A percentile compares a stretch with the other conserved stretches of the same genome.
phyloP scores from a whole-genome alignment of 305 asterid genomes.

The Lippia alba region DNA sequence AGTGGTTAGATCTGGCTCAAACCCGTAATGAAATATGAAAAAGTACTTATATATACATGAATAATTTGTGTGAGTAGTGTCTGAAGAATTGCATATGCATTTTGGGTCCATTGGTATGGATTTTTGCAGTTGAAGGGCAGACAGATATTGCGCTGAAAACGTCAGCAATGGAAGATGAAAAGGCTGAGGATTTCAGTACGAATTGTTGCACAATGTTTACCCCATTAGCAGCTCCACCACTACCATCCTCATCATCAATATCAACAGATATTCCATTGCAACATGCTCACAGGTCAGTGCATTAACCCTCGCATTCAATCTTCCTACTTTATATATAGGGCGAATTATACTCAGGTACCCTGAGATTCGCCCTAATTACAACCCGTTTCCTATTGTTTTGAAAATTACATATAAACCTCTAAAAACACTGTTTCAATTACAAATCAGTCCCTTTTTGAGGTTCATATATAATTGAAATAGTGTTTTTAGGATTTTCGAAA shows the following conservation, averaged over 20 bases:
- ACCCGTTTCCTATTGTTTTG: too few relatives aligned
- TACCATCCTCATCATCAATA: constrained; percentile 38
- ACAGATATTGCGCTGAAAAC: constrained; percentile 42
- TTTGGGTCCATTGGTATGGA: constrained; percentile 5
- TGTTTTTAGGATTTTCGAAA: too few relatives aligned
- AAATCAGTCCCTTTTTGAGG: too few relatives aligned
- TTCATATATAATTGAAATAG: too few relatives aligned
- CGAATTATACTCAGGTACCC: too few relatives aligned
- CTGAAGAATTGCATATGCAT: constrained; percentile 24
- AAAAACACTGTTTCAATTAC: too few relatives aligned
- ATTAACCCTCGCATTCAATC: not conserved
- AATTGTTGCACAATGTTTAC: not conserved
- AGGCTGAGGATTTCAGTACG: not conserved
- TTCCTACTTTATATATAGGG: too few relatives aligned
- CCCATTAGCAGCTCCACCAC: constrained; percentile 15
- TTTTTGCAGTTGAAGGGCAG: constrained; percentile 43
- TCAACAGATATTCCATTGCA: constrained; percentile 42
- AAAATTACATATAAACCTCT: too few relatives aligned
- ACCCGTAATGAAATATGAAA: too few relatives aligned
- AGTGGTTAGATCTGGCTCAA: too few relatives aligned
- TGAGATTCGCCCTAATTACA: too few relatives aligned
- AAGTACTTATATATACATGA: too few relatives aligned
- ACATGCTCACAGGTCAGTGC: constrained; percentile 58
- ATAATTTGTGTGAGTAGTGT: not conserved
- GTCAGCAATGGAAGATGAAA: constrained; percentile 43